Conservation (phyloP, 1,284 basidiomycete species). For the Moesziomyces aphidis region DNA sequence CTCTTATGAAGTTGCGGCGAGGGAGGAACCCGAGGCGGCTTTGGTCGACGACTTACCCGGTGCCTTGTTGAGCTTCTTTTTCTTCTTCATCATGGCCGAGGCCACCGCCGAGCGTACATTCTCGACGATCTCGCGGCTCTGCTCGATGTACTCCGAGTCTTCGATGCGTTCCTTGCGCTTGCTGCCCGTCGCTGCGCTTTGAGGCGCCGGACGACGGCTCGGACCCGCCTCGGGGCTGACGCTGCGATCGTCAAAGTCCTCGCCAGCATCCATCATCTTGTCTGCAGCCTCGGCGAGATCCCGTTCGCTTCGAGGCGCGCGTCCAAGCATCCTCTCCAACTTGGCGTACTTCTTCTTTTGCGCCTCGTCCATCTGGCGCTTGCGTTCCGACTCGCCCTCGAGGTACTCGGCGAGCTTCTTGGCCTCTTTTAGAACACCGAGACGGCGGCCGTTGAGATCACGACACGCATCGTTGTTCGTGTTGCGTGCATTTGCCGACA, state of each 20-base stretch:
- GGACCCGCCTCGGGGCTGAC: constrained; percentile 30
- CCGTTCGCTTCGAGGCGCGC: constrained; percentile 52
- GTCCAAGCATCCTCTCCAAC: constrained; percentile 73
- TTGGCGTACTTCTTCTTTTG: constrained; percentile 85
- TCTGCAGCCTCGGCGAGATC: constrained; percentile 67
- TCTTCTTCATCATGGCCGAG: constrained; percentile 55
- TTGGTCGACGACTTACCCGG: constrained; percentile 12
- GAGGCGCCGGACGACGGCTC: constrained; percentile 3
- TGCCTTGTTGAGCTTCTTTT: constrained; percentile 43
- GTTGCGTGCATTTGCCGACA: constrained; percentile 77
- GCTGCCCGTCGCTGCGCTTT: constrained; percentile 71
- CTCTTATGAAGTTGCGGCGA: constrained; percentile 25
- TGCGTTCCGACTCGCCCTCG: constrained; percentile 83
- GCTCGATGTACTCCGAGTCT: constrained; percentile 90
- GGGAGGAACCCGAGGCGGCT: constrained; percentile 18
- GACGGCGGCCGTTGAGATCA: constrained; percentile 86
- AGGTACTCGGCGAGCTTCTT: constrained; percentile 92
- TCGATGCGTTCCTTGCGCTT: constrained; percentile 84
- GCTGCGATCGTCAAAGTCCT: constrained; percentile 46
- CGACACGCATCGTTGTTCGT: constrained; percentile 92
- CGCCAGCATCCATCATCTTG: constrained; percentile 60
- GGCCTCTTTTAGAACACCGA: constrained; percentile 95
- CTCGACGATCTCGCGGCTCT: constrained; percentile 91
- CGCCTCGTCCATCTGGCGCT: constrained; percentile 74
- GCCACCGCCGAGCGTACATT: constrained; percentile 90